Conservation (phyloP, 2,329 filamentous ascomycete genomes). For the Periconia sp. region DNA sequence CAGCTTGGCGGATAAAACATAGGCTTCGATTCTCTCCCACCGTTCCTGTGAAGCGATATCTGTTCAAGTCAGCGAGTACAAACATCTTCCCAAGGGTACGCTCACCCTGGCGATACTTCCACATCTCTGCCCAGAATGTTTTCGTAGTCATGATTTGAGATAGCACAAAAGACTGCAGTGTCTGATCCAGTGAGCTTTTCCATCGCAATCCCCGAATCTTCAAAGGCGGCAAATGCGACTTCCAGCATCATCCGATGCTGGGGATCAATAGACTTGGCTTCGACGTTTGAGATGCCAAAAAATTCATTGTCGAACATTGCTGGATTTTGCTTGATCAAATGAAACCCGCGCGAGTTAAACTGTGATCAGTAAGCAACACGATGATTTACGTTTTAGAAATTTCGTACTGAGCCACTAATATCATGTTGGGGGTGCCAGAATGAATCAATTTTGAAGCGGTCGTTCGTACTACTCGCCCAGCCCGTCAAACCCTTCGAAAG, state of each 20-base stretch:
- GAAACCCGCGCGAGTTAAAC: conserved; percentile 10
- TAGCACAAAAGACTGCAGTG: conserved; percentile 1
- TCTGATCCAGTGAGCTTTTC: conserved; percentile 5
- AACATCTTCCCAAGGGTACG: conserved; percentile 5
- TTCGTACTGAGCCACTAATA: conserved; percentile 5
- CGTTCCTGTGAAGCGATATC: not conserved
- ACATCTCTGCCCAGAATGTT: conserved; percentile 8
- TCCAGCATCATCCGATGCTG: conserved; percentile 29
- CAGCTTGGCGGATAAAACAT: not conserved
- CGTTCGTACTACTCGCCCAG: not conserved
- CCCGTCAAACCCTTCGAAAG: not conserved
- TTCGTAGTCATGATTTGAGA: conserved; percentile 5
- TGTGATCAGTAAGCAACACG: conserved; percentile 3
- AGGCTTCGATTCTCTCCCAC: not conserved
- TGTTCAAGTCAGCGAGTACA: not conserved
- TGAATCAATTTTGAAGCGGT: not conserved
- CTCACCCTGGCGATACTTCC: conserved; percentile 13
- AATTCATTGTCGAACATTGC: conserved; percentile 24
- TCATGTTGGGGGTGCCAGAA: conserved; percentile 5
- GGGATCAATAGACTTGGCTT: conserved; percentile 30
- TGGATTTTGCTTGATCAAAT: conserved; percentile 22
- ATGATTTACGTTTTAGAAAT: not conserved
- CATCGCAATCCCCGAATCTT: conserved; percentile 16
- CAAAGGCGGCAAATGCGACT: conserved; percentile 27
- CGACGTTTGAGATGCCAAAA: conserved; percentile 19